Base-by-base conservation (phyloP, 2,329 filamentous ascomycete genomes). In the Berkeleyomyces rouxiae region DNA sequence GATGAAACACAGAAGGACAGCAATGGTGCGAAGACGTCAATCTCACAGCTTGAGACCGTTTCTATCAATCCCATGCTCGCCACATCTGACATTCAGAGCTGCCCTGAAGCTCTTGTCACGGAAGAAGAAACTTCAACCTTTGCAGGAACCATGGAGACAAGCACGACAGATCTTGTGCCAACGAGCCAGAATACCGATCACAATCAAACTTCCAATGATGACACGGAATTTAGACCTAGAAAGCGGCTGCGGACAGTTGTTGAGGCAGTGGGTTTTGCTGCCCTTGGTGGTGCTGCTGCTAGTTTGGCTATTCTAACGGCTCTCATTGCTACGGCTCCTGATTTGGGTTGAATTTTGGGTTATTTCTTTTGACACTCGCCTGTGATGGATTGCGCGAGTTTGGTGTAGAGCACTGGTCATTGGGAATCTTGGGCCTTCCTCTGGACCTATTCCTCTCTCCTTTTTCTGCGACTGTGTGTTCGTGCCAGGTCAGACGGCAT, bases 271-370 rank as follows among this genome's bases (percentile, higher is more conserved):
- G 72, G 72, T 6, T 73, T 72, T 63, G 72, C 72, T 1, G 73
- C 73, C 2, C 68, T 75, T 1, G 74, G 74, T 7, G 71, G 71
- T 16, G 68, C 70, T 31, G 70, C 71, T 6, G 70, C 70, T 9
- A 71, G 72, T 7, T 69, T 71, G 1, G 70, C 72, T 60, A 68
- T 75, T 2, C 65, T 75, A 9, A 70, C 71, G 0, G 71, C 72
- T 1, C 67, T 75, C 10, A 71, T 75, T 49, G 74, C 72, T 65
- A 74, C 73, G 7, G 74, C 73, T 0, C 74, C 73, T 0, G 69
- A 69, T 3, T 71, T 74, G 47, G 64, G 61, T 23, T 71, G 60
- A 59, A 11, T 13, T 53, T 3, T n/a, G 33, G 11, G 2, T 23
- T 3, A 7, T 31, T 33, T 2, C 33, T 33, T 51, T 36, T 23